phyloP scores from a whole-genome alignment of 139 green algal species.

The Picocystis salinarum region DNA sequence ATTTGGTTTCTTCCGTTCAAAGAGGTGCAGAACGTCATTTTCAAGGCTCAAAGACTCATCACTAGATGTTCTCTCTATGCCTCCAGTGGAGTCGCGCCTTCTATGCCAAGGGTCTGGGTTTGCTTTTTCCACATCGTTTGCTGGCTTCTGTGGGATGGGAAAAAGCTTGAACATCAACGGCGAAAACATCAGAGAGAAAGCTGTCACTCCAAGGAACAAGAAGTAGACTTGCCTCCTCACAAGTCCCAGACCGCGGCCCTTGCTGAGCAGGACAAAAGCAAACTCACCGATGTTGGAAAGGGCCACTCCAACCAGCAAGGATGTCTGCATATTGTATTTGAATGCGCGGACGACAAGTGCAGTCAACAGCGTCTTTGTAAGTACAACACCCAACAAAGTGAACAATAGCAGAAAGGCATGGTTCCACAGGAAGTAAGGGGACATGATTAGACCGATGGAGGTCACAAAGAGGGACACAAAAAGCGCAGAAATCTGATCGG shows the following conservation, averaged over 20 bases:
- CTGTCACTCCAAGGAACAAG: conserved; percentile 74
- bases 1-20: no score
- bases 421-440: conserved; percentile 59
- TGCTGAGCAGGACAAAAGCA: conserved; percentile 78
- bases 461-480: conserved; percentile 85
- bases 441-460: conserved; percentile 78
- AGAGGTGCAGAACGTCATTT: no score
- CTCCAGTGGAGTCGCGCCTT: no score
- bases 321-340: conserved; percentile 22
- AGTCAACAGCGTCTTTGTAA: conserved; percentile 59
- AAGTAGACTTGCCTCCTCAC: conserved; percentile 65
- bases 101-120: no score
- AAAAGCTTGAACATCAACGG: conserved; percentile 50
- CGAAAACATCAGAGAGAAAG: conserved; percentile 75
- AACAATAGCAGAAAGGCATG: conserved; percentile 42
- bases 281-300: conserved; percentile 90
- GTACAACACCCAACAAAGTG: conserved; percentile 31
- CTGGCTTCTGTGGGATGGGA: no score
- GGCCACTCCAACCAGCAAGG: conserved; percentile 51
- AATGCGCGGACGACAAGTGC: conserved; percentile 55
- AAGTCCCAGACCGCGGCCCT: conserved; percentile 51
- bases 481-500: conserved; percentile 32
- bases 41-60: no score
- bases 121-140: no score
- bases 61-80: no score